phyloP scores from a whole-genome alignment of 306 rosid genomes.

The Erythrophleum fordii region DNA sequence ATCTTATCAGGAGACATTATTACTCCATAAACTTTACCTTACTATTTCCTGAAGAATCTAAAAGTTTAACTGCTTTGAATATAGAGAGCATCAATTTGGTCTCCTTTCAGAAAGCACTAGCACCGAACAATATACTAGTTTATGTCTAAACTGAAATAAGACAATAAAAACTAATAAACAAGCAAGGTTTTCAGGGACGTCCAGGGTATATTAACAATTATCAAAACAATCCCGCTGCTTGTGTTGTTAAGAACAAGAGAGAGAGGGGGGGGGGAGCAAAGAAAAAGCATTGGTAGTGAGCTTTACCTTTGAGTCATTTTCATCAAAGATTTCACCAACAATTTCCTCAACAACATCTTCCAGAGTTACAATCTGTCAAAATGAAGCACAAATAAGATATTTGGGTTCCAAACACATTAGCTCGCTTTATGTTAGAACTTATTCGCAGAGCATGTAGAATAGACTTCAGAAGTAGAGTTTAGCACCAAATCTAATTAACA shows the following conservation, averaged over 20 bases:
- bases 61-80: neutral
- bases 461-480: slow-evolving; percentile 25
- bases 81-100: too few relatives aligned
- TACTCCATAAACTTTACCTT: neutral
- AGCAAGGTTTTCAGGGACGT: neutral
- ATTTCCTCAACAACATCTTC: slow-evolving; percentile 99
- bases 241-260: neutral
- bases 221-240: neutral
- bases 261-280: neutral
- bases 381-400: slow-evolving; percentile 6
- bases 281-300: slow-evolving; percentile 28
- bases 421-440: slow-evolving; percentile 22
- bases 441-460: slow-evolving; percentile 12
- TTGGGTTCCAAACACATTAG: slow-evolving; percentile 16
- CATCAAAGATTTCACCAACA: slow-evolving; percentile 99
- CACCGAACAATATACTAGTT: neutral
- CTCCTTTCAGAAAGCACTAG: neutral
- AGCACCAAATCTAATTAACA: slow-evolving; percentile 26
- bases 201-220: neutral
- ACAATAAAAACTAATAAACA: neutral
- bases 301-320: slow-evolving; percentile 93
- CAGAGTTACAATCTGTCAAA: slow-evolving; percentile 80
- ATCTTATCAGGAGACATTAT: neutral
- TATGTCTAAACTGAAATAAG: neutral
- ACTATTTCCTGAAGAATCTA: neutral